A percentile compares a stretch with the other conserved stretches of the same genome.
These are phyloP conservation scores for Penicillium herquei DNA, from an alignment of 495 filamentous ascomycete species.

Conservation along the genomic window DNA sequence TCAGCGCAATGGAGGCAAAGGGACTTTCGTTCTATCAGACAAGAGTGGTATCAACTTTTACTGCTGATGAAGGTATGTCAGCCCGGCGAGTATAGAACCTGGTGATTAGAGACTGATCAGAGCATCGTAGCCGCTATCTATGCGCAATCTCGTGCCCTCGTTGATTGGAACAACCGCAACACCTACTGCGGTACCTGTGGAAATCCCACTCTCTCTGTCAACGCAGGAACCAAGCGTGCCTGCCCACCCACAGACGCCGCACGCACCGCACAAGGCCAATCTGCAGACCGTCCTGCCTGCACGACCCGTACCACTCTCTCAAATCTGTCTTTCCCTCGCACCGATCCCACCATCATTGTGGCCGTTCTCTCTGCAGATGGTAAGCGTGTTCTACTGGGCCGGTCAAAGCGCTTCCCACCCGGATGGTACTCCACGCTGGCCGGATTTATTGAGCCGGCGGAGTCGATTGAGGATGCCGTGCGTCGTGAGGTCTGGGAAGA, in stretches of 20 bases:
- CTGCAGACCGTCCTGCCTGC: conserved; percentile 62
- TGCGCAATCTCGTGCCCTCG: conserved; percentile 82
- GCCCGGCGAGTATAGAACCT: neutral
- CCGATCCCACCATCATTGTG: conserved; percentile 94
- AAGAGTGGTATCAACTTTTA: conserved; percentile 56
- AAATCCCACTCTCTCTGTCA: conserved; percentile 75
- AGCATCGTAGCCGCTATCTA: conserved; percentile 71
- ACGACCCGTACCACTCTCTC: conserved; percentile 63
- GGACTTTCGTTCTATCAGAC: conserved; percentile 60
- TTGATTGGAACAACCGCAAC: conserved; percentile 95
- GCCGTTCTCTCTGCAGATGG: conserved; percentile 77
- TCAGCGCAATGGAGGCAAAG: conserved; percentile 56
- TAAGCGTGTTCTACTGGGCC: conserved; percentile 76
- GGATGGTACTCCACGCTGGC: conserved; percentile 89
- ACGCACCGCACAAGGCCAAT: conserved; percentile 29
- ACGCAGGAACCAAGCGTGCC: conserved; percentile 86
- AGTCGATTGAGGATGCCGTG: conserved; percentile 93
- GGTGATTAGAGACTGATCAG: conserved; percentile 8
- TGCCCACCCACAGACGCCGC: conserved; percentile 79
- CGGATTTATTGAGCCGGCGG: conserved; percentile 92
- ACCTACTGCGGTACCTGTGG: conserved; percentile 90
- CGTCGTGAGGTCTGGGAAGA: conserved; percentile 97
- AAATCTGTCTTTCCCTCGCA: conserved; percentile 89
- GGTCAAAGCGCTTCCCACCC: conserved; percentile 77
- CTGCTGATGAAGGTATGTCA: conserved; percentile 57